Conservation (phyloP, 768 basidiomycete genomes). For the Symmetrospora coprosmae region DNA sequence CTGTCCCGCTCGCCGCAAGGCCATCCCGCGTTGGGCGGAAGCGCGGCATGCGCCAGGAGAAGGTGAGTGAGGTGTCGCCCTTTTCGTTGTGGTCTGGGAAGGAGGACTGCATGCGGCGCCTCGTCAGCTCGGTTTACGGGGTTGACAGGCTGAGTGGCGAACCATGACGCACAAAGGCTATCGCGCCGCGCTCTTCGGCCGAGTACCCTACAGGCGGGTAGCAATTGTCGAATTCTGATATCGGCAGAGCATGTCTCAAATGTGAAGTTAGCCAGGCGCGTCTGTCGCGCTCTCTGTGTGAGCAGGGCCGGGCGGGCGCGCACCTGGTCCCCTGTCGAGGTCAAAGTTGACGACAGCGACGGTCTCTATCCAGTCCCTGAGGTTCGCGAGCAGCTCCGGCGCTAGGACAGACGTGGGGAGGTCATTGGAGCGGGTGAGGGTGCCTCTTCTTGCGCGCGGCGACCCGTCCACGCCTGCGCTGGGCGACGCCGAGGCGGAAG, state of each 20-base stretch:
- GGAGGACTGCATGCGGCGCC: not conserved
- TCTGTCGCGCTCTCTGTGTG: no score
- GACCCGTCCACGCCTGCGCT: no score
- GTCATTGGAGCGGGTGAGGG: constrained; percentile 12
- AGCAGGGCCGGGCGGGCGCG: not conserved
- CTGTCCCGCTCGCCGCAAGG: not conserved
- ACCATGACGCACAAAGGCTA: constrained; percentile 4
- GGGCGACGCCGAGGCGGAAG: no score
- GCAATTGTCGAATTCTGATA: constrained; percentile 24
- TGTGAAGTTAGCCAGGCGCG: no score
- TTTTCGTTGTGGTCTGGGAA: constrained; percentile 11
- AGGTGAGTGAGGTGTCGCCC: not conserved
- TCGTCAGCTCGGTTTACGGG: no score
- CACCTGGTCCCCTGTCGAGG: constrained; percentile 26
- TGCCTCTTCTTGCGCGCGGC: constrained; percentile 5
- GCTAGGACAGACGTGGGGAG: constrained; percentile 1
- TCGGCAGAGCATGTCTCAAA: not conserved
- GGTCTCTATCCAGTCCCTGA: constrained; percentile 19
- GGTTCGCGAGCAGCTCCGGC: not conserved
- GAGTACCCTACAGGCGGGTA: not conserved
- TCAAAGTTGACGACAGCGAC: constrained; percentile 32
- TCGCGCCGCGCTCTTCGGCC: not conserved
- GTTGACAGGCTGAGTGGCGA: no score
- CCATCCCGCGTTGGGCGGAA: no score
- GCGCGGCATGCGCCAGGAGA: constrained; percentile 11